A percentile compares a stretch with the other conserved stretches of the same genome.
These are phyloP conservation scores for Talaromyces sp. DNA, from an alignment of 2,329 filamentous ascomycete genomes.

Conservation along the genomic window DNA sequence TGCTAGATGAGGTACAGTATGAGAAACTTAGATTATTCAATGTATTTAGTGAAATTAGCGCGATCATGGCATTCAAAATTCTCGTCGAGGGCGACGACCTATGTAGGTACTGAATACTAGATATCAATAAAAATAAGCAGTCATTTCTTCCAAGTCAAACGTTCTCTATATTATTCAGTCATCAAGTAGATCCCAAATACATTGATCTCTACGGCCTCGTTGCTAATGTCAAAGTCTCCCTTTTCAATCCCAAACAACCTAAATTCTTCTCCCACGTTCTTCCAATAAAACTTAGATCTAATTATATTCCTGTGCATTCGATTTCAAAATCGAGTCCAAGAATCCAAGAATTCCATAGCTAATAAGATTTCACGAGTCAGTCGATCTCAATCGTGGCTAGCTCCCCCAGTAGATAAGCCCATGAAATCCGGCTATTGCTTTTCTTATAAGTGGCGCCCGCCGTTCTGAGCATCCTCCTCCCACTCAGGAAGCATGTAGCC, in stretches of 20 bases:
- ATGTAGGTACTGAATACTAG: too few relatives aligned
- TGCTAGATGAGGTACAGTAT: too few relatives aligned
- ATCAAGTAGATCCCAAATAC: background rate
- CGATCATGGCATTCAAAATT: too few relatives aligned
- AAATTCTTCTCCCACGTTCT: background rate
- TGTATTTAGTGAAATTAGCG: too few relatives aligned
- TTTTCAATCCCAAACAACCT: background rate
- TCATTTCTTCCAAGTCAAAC: background rate
- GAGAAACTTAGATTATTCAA: too few relatives aligned
- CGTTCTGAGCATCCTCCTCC: background rate
- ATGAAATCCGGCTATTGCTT: background rate
- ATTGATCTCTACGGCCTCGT: background rate
- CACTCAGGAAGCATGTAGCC: background rate
- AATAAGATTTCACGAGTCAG: background rate
- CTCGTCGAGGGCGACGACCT: too few relatives aligned
- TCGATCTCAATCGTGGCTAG: background rate
- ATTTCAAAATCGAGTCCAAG: too few relatives aligned
- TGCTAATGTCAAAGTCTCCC: background rate
- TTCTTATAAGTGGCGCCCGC: background rate
- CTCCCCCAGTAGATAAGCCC: background rate
- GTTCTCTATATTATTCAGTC: background rate
- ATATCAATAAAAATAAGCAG: background rate
- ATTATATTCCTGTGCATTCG: too few relatives aligned
- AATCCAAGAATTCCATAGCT: background rate
- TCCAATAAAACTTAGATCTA: too few relatives aligned